Conservation (phyloP, 768 basidiomycete genomes). For the Psilocybe sp. region DNA sequence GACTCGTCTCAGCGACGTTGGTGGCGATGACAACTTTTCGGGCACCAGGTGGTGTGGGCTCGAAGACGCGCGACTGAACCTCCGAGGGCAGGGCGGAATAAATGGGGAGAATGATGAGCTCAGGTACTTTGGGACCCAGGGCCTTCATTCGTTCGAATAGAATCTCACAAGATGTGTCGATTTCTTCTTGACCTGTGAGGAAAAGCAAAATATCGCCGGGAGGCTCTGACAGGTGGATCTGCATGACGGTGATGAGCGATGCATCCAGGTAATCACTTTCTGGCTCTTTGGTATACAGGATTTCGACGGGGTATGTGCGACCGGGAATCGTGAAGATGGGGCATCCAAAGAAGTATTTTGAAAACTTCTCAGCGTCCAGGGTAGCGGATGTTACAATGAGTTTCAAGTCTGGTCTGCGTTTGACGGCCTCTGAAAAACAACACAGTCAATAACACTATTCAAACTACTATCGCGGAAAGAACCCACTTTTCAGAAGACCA, state of each 20-base stretch:
- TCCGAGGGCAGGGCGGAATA: conserved; percentile 98
- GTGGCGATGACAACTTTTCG: conserved; percentile 99
- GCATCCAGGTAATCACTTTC: conserved; percentile 97
- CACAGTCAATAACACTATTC: conserved; percentile 12
- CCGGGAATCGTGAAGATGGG: conserved; percentile 99
- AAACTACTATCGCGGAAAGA: background rate
- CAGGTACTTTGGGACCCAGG: conserved; percentile 96
- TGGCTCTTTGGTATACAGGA: conserved; percentile 98
- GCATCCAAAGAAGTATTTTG: conserved; percentile 97
- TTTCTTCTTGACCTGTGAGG: conserved; percentile 98
- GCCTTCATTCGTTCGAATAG: conserved; percentile 99
- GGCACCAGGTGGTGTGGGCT: conserved; percentile 96
- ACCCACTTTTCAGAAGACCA: conserved; percentile 87
- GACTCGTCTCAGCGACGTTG: conserved; percentile 96
- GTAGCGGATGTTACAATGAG: conserved; percentile 98
- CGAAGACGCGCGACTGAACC: conserved; percentile 97
- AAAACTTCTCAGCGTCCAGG: conserved; percentile 99
- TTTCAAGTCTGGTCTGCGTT: conserved; percentile 92
- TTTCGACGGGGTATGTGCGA: conserved; percentile 96
- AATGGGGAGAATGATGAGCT: conserved; percentile 94
- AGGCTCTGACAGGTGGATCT: conserved; percentile 97
- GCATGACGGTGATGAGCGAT: conserved; percentile 98
- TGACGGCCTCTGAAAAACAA: conserved; percentile 74
- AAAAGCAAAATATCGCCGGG: conserved; percentile 96
- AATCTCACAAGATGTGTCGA: conserved; percentile 96